phyloP scores from a whole-genome alignment of 106 monocot species.

The Apostasia ramifera region DNA sequence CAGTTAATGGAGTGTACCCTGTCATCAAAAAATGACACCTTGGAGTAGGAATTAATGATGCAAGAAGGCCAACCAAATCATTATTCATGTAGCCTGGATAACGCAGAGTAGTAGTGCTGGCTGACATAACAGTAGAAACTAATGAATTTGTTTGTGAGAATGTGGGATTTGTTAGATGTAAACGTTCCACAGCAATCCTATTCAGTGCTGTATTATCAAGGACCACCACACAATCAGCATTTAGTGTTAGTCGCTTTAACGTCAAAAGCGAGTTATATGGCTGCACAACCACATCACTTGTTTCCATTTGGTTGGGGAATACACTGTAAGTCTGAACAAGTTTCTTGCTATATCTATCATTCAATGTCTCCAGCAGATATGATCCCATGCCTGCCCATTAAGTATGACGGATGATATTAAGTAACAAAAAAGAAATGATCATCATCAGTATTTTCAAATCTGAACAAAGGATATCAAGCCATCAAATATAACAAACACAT shows the following conservation, averaged over 20 bases:
- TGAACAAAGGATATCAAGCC: too few species aligned
- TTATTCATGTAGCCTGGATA: conserved; percentile 99
- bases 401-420: not conserved
- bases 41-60: conserved; percentile 89
- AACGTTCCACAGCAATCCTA: conserved; percentile 96
- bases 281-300: conserved; percentile 96
- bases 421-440: not conserved
- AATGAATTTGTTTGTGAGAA: conserved; percentile 96
- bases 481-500: too few species aligned
- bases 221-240: conserved; percentile 99
- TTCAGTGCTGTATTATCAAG: conserved; percentile 98
- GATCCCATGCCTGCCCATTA: conserved; percentile 88
- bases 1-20: conserved; percentile 96
- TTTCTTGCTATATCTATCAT: conserved; percentile 96
- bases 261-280: conserved; percentile 98
- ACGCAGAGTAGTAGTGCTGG: conserved; percentile 91
- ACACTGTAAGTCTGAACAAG: conserved; percentile 98
- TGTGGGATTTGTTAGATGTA: conserved; percentile 86
- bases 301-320: conserved; percentile 97
- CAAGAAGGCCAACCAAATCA: conserved; percentile 97
- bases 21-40: conserved; percentile 99
- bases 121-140: conserved; percentile 99
- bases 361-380: conserved; percentile 88
- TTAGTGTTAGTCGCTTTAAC: conserved; percentile 82
- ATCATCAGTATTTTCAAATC: not conserved